phyloP scores from a whole-genome alignment of 441 rosid genomes.

The Erodium texanum region DNA sequence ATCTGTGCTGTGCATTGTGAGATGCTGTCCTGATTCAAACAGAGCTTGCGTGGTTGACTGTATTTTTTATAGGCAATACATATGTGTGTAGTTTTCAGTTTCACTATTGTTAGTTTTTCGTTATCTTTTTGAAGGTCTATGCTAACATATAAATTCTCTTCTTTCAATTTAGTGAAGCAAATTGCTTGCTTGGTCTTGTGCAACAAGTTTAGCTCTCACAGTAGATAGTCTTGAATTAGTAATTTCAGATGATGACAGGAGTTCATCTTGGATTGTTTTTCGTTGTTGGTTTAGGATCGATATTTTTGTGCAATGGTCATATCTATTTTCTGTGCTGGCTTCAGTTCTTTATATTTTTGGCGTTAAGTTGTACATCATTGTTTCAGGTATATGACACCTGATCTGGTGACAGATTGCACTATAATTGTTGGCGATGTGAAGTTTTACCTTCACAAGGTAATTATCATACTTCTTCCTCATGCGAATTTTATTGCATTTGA shows the following conservation, averaged over 20 bases:
- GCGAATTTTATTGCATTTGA: not conserved
- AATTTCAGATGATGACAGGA: not conserved
- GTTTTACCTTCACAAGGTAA: constrained; percentile 86
- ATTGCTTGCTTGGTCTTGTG: not conserved
- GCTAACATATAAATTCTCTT: not conserved
- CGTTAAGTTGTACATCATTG: constrained; percentile 18
- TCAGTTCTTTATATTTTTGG: constrained; percentile 6
- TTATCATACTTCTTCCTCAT: constrained; percentile 2
- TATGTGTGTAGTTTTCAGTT: too few relatives aligned
- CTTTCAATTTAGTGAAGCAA: not conserved
- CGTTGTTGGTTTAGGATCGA: not conserved
- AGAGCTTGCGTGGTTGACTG: too few relatives aligned
- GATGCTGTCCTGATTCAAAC: too few relatives aligned
- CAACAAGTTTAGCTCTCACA: not conserved
- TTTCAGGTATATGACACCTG: constrained; percentile 66
- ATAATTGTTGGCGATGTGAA: constrained; percentile 64
- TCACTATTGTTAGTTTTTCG: not conserved
- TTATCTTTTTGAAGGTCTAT: not conserved
- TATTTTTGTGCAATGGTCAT: not conserved
- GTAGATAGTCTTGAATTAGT: not conserved
- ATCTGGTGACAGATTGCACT: constrained; percentile 68
- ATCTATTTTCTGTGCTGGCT: not conserved
- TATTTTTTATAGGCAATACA: too few relatives aligned
- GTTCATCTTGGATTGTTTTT: not conserved
- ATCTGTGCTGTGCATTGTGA: too few relatives aligned